These are phyloP conservation scores for Hura crepitans DNA, from an alignment of 441 rosid species.

Conservation along the genomic window DNA sequence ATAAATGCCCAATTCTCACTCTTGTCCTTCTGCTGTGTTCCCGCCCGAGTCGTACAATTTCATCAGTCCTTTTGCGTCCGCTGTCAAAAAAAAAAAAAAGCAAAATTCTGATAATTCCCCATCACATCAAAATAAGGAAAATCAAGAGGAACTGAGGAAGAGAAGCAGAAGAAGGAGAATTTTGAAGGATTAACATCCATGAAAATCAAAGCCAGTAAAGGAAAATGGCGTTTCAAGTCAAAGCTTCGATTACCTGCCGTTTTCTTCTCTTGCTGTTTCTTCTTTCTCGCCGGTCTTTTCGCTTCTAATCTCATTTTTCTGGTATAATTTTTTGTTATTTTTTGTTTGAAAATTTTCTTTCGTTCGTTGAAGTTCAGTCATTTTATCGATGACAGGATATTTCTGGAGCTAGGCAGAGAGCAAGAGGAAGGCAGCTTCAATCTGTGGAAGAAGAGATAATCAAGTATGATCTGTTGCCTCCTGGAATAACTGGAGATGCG, in stretches of 20 bases:
- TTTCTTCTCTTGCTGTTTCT: constrained; percentile 37
- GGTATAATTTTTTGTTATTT: constrained; percentile 22
- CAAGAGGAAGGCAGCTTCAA: constrained; percentile 33
- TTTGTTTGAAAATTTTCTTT: background rate
- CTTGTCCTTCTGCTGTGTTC: background rate
- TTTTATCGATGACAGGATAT: constrained; percentile 19
- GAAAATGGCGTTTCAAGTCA: constrained; percentile 31
- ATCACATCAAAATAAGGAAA: background rate
- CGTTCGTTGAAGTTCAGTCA: background rate
- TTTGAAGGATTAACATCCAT: constrained; percentile 9
- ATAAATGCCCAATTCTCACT: background rate
- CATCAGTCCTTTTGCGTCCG: background rate
- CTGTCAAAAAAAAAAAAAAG: background rate
- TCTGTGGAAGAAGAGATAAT: constrained; percentile 28
- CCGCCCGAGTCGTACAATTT: background rate
- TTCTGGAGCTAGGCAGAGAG: constrained; percentile 16
- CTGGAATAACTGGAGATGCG: constrained; percentile 51
- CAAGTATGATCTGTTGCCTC: constrained; percentile 27
- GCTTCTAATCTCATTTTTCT: constrained; percentile 40
- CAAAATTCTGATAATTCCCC: background rate
- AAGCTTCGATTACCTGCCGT: constrained; percentile 38
- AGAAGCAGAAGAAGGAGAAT: background rate
- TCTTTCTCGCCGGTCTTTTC: constrained; percentile 50
- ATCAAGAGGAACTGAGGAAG: too few species aligned
- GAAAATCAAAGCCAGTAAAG: constrained; percentile 33